Percentiles rank a stretch among this genome's conserved stretches.
Conservation (phyloP, 176 grass and related monocot genomes). For the Pharus latifolius region DNA sequence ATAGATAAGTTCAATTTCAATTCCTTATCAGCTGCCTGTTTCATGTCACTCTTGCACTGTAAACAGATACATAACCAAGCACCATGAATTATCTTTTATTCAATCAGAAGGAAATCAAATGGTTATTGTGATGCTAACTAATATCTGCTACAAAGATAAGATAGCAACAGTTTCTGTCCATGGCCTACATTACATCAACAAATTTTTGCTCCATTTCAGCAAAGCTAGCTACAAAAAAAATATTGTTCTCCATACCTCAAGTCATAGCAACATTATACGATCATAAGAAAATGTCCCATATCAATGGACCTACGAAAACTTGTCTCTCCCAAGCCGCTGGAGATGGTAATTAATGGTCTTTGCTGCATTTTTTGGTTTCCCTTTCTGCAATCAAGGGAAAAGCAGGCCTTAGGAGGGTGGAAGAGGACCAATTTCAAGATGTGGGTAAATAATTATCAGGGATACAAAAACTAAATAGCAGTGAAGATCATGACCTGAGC, state of each 20-base stretch:
- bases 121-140: too few species aligned
- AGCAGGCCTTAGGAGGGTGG: not conserved
- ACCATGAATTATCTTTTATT: too few species aligned
- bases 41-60: too few species aligned
- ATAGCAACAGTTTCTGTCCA: too few species aligned
- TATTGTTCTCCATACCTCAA: not conserved
- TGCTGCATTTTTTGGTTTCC: conserved; percentile 50
- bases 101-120: too few species aligned
- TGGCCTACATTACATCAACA: not conserved
- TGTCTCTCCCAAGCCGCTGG: conserved; percentile 54
- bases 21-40: too few species aligned
- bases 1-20: too few species aligned
- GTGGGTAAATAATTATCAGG: not conserved
- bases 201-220: not conserved
- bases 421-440: not conserved
- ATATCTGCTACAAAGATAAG: too few species aligned
- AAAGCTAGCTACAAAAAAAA: not conserved
- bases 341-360: conserved; percentile 83
- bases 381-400: conserved; percentile 29
- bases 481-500: conserved; percentile 33
- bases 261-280: not conserved
- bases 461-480: not conserved
- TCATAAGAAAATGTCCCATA: not conserved
- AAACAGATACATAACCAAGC: too few species aligned
- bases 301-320: conserved; percentile 26